Conservation (phyloP, 2,329 filamentous ascomycete genomes). For the Fusarium sp. region DNA sequence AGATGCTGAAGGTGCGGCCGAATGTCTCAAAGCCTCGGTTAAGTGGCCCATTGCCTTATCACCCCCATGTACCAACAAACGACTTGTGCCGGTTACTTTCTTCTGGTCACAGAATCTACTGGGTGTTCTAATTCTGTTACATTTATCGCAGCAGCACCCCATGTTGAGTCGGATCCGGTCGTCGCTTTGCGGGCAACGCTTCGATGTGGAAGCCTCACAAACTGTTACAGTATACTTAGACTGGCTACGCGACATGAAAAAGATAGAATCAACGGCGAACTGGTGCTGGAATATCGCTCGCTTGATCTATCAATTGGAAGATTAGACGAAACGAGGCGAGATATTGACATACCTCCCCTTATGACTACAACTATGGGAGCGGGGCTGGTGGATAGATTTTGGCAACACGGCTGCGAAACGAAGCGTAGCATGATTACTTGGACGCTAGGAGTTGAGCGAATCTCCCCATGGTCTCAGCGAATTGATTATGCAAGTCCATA, state of each 20-base stretch:
- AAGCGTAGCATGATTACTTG: constrained; percentile 14
- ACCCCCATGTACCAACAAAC: constrained; percentile 65
- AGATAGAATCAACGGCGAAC: constrained; percentile 61
- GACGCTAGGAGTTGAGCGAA: not conserved
- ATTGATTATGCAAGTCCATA: not conserved
- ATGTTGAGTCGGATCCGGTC: constrained; percentile 60
- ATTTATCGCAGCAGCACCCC: constrained; percentile 61
- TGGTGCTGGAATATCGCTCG: constrained; percentile 65
- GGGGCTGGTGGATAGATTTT: not conserved
- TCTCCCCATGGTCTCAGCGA: not conserved
- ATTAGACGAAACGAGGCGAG: constrained; percentile 11
- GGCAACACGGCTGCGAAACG: not conserved
- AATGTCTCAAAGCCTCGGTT: constrained; percentile 65
- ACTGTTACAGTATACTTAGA: constrained; percentile 64
- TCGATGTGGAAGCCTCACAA: constrained; percentile 60
- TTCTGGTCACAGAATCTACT: constrained; percentile 71
- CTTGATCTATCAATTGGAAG: constrained; percentile 54
- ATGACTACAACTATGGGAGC: not conserved
- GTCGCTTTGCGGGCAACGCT: constrained; percentile 56
- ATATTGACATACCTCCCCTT: not conserved
- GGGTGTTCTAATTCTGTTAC: constrained; percentile 65
- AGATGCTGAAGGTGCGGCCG: constrained; percentile 63
- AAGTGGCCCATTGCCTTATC: constrained; percentile 69
- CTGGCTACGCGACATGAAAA: constrained; percentile 67
- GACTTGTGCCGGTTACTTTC: constrained; percentile 66